Evolutionary conservation across 306 rosid species (phyloP), one percentile per base, ranked within the genome.

Genomic region (Quillaja saponaria): DNA sequence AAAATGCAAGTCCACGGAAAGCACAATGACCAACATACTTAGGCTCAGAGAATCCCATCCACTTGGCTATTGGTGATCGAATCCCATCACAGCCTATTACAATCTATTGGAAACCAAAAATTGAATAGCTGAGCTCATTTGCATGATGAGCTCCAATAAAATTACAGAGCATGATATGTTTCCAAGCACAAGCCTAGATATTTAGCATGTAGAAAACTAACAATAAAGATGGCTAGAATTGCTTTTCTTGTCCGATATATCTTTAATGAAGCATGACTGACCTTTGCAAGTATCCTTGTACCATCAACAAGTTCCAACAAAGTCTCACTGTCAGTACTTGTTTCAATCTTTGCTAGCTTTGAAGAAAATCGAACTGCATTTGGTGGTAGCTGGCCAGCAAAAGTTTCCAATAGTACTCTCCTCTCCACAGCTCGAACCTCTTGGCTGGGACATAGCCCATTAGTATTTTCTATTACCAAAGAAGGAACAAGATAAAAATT

Each of bases 371-470:
- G 82, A 69, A 88, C 64, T 0, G 84, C n/a, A 45, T 76, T 82
- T 0, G 2, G 58, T 0, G 95, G 91, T 16, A 91, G 78, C 60
- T 88, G 76, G 52, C 49, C 47, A 25, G 91, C 95, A 50, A 91
- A 80, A 33, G 97, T 88, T 82, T 88, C 96, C 60, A 91, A 66
- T 49, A 91, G 84, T 19, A 86, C 83, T 75, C 83, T 78, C 66
- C 96, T 88, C 73, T 91, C 97, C 68, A 91, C 95, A 1, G 90
- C 90, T 1, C 96, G 96, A 13, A 91, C 85, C 79, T 91, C 97
- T 80, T 91, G 97, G 77, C 97, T 87, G 86, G 66, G 53, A 4
- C 9, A 42, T 56, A 47, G 2, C 17, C 37, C 35, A 15, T 34
- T 31, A 54, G 48, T 54, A 55, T 48, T 55, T n/a, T n/a, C n/a